Evolutionary conservation across 1,284 basidiomycete species (phyloP), one percentile per base, ranked within the genome.

Genomic region (Kalmanozyma brasiliensis): DNA sequence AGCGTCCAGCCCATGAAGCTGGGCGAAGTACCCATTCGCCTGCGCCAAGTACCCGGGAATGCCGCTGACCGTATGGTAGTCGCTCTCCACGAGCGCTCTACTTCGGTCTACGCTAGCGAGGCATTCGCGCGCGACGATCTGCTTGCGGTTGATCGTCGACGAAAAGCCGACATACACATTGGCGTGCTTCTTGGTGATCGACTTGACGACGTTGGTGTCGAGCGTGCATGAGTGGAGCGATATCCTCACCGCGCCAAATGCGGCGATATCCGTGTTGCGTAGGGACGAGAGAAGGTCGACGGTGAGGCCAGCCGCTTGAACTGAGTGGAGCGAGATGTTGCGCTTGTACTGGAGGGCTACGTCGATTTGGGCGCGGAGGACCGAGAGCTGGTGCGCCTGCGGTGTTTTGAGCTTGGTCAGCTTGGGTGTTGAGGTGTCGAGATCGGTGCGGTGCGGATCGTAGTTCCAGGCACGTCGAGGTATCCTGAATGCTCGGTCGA

Each of bases 151-250:
- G 67, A 81, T 78, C 2, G 74, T 67, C 19, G 73, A 73, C 11
- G 74, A 77, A 48, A 81, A 81, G 35, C 74, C 76, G 24, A 79
- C 52, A 32, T 71, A 81, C 35, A 78, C 60, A 43, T 79, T 78
- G 6, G 60, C 33, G 33, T 81, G 70, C 43, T 48, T 57, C 23
- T 62, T 64, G 22, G 73, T 62, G 20, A 79, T 57, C 6, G 60
- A 65, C 14, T 20, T 41, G 33, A 81, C 71, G 36, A 73, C 66
- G 35, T 73, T 64, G 29, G 57, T 53, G 47, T 74, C 74, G 29
- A 79, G 64, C 3, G 79, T 79, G 63, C 78, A 81, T 23, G 74
- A 77, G 48, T 81, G 79, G 17, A 81, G 53, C 4, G 66, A 69
- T 4, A 79, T 22, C 10, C 66, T 60, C 17, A 74, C 38, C 7